These are phyloP conservation scores for Themeda triandra DNA, from an alignment of 176 grass and related monocot species.

Conservation along the genomic window DNA sequence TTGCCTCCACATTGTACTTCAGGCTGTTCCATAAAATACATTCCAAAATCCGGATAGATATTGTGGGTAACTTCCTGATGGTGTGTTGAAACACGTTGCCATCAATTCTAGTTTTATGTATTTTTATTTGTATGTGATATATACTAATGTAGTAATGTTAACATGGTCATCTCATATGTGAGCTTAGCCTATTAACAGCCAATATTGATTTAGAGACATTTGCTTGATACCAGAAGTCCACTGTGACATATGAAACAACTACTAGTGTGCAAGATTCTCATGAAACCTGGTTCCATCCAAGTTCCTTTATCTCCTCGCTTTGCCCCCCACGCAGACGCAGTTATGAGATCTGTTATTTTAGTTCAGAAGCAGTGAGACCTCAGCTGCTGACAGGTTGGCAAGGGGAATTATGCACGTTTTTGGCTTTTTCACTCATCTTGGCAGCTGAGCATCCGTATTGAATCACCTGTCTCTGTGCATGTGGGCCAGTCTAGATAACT, in stretches of 20 bases:
- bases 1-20: not conserved
- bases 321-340: not conserved
- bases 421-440: not conserved
- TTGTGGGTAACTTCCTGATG: not conserved
- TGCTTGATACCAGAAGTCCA: not conserved
- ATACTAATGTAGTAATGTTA: not conserved
- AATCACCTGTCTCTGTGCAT: not conserved
- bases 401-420: not conserved
- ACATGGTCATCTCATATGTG: not conserved
- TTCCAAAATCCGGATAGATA: not conserved
- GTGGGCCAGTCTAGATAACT: not conserved
- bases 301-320: not conserved
- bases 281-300: not conserved
- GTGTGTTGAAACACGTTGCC: not conserved
- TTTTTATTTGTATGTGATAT: not conserved
- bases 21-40: constrained; percentile 1
- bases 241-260: not conserved
- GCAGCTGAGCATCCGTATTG: not conserved
- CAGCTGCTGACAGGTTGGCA: not conserved
- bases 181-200: not conserved
- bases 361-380: not conserved
- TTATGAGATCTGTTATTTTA: not conserved
- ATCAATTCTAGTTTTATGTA: not conserved
- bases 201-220: not conserved
- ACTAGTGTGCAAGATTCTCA: not conserved